Evolutionary conservation across 2,329 filamentous ascomycete genomes (phyloP).

Genomic region (Fusarium falciforme): DNA sequence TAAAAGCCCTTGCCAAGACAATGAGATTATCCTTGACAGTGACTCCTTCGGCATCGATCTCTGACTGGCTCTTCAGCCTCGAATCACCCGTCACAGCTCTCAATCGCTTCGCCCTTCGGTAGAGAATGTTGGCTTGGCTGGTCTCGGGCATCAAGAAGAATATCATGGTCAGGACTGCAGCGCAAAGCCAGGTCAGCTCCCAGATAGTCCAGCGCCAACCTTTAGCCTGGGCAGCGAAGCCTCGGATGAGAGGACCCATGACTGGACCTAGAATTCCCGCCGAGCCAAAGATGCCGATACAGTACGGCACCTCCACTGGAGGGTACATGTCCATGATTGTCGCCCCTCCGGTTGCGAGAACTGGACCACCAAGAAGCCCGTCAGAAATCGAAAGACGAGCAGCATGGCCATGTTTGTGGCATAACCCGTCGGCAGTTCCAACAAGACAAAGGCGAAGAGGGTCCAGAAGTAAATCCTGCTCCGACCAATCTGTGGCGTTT

Average conservation of each 20-base stretch:
- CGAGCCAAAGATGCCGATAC: constrained; percentile 12
- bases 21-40: constrained; percentile 22
- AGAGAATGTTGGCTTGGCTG: constrained; percentile 36
- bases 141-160: constrained; percentile 44
- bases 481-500: constrained; percentile 30
- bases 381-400: constrained; percentile 33
- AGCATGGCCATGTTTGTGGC: constrained; percentile 29
- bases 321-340: constrained; percentile 18
- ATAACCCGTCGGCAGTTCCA: constrained; percentile 20
- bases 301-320: constrained; percentile 3
- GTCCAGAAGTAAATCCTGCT: constrained; percentile 30
- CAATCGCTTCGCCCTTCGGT: constrained; percentile 29
- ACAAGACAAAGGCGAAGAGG: constrained; percentile 23
- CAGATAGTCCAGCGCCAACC: constrained; percentile 42
- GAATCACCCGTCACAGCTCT: constrained; percentile 22
- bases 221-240: constrained; percentile 15
- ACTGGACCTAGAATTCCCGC: constrained; percentile 6
- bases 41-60: constrained; percentile 19
- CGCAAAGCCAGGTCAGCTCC: constrained; percentile 38
- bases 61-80: background rate
- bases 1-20: constrained; percentile 53
- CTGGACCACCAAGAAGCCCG: constrained; percentile 28
- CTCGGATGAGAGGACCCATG: constrained; percentile 15
- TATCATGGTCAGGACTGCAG: constrained; percentile 24
- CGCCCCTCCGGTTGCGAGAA: constrained; percentile 17